Conservation (phyloP, 2,329 filamentous ascomycete genomes). For the Fusarium albidum region DNA sequence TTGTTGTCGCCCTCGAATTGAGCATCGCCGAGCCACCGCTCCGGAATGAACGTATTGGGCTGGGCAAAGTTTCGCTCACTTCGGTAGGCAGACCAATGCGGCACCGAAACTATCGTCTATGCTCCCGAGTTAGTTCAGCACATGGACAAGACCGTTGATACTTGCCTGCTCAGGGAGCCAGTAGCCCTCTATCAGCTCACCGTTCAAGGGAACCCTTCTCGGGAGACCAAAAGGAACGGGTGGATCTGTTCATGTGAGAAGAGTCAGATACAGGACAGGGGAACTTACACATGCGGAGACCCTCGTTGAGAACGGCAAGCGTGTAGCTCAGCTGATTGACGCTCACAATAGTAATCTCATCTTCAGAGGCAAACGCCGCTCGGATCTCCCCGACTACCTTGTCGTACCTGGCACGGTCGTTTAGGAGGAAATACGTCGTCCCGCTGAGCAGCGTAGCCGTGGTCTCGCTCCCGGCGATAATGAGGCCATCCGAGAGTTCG, state of each 20-base stretch:
- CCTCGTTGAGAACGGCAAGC: constrained; percentile 51
- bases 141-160: background rate
- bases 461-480: constrained; percentile 46
- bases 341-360: constrained; percentile 47
- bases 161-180: constrained; percentile 44
- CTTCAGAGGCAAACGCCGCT: constrained; percentile 43
- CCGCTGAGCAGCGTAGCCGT: constrained; percentile 44
- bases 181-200: constrained; percentile 43
- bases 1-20: constrained; percentile 49
- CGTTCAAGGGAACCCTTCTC: constrained; percentile 29
- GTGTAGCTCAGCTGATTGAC: constrained; percentile 35
- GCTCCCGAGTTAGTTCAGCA: too few relatives aligned
- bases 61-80: constrained; percentile 14
- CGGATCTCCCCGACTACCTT: constrained; percentile 51
- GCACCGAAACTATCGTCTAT: constrained; percentile 16
- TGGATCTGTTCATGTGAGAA: too few relatives aligned
- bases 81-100: constrained; percentile 23
- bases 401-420: constrained; percentile 24
- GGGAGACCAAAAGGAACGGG: too few relatives aligned
- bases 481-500: constrained; percentile 16
- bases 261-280: too few relatives aligned
- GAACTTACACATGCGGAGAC: constrained; percentile 44
- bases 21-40: constrained; percentile 28
- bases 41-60: constrained; percentile 19
- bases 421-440: constrained; percentile 40